These are phyloP conservation scores for Ascochyta koolunga DNA, from an alignment of 2,329 filamentous ascomycete genomes.

Conservation along the genomic window DNA sequence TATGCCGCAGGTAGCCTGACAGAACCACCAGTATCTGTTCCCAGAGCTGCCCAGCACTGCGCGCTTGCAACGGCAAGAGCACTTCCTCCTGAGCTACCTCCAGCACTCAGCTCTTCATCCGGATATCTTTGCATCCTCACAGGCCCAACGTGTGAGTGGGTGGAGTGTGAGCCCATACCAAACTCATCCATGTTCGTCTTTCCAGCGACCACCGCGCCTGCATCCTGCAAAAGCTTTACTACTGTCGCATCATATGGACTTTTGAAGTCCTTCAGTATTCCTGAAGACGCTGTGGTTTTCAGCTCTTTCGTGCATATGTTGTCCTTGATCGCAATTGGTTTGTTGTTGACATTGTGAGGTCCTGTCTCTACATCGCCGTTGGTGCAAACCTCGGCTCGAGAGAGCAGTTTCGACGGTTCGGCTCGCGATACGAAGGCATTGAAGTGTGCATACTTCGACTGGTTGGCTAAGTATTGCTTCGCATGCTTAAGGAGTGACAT, in stretches of 20 bases:
- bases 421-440: conserved; percentile 48
- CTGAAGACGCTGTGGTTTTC: conserved; percentile 81
- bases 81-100: conserved; percentile 84
- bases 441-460: conserved; percentile 39
- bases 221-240: conserved; percentile 67
- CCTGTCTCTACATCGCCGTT: not conserved
- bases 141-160: conserved; percentile 69
- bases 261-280: conserved; percentile 68
- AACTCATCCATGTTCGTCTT: conserved; percentile 97
- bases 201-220: conserved; percentile 69
- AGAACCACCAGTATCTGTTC: conserved; percentile 92
- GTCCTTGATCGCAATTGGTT: conserved; percentile 56
- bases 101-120: conserved; percentile 45
- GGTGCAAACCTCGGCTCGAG: conserved; percentile 26
- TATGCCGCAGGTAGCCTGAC: conserved; percentile 88
- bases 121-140: conserved; percentile 59
- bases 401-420: conserved; percentile 29
- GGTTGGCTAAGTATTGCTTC: conserved; percentile 43
- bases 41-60: conserved; percentile 72
- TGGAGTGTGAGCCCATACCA: conserved; percentile 88
- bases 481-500: conserved; percentile 50
- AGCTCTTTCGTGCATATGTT: conserved; percentile 56
- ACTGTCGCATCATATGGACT: conserved; percentile 86
- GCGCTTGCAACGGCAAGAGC: conserved; percentile 78
- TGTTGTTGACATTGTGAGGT: conserved; percentile 30